These are phyloP conservation scores for Daucus carota DNA, from an alignment of 129 eudicot genomes.

Conservation along the genomic window DH1_v3.0 NC_030389.2:41506501-41507000, in stretches of 20 bases:
- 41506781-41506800: not conserved
- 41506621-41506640: not conserved
- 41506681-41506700: constrained; percentile 1
- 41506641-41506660: not conserved
- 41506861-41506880: not conserved
- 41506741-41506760: not conserved
- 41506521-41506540: not conserved
- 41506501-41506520: constrained; percentile 18
- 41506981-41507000: constrained; percentile 3
- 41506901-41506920: too few species aligned
- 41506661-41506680: too few species aligned
- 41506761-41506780: not conserved
- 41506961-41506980: not conserved
- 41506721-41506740: not conserved
- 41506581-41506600: too few species aligned
- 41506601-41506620: not conserved
- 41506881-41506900: not conserved
- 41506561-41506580: not conserved
- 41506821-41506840: not conserved
- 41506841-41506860: constrained; percentile 1
- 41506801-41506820: not conserved
- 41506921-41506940: too few species aligned
- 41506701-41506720: not conserved
- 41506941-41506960: not conserved
- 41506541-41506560: not conserved